Evolutionary conservation across 257 asterid species (phyloP).

Genomic region (Orobanche coerulescens): DNA sequence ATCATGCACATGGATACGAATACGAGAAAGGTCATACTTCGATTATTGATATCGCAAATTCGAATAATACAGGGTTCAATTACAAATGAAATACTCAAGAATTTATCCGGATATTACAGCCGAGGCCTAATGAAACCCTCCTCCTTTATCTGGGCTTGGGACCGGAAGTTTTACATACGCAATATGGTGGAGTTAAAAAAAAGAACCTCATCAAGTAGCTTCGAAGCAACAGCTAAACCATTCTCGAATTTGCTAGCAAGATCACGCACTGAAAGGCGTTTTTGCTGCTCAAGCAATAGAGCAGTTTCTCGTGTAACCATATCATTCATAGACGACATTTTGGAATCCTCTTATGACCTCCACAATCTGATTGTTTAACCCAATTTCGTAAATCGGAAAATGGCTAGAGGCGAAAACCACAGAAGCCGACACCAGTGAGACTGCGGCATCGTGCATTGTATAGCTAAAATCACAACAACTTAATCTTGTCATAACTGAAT

Average conservation of each 20-base stretch:
- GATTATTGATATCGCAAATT: no score
- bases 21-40: no score
- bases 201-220: constrained; percentile 76
- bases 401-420: constrained; percentile 63
- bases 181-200: no score
- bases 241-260: constrained; percentile 85
- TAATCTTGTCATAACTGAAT: constrained; percentile 53
- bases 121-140: no score
- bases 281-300: constrained; percentile 76
- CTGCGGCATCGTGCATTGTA: constrained; percentile 61
- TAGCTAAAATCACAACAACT: constrained; percentile 55
- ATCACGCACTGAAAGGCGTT: constrained; percentile 83
- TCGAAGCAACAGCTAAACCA: constrained; percentile 86
- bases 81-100: no score
- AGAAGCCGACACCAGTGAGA: constrained; percentile 72
- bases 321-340: constrained; percentile 56
- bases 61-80: no score
- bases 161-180: no score
- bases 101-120: no score
- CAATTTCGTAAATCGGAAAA: constrained; percentile 70
- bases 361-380: constrained; percentile 62
- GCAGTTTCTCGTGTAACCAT: constrained; percentile 71
- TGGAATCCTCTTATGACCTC: constrained; percentile 67
- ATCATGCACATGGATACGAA: no score
- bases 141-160: no score